Evolutionary conservation across 129 eudicot species (phyloP).

Genomic region (Flaveria brownii): DNA sequence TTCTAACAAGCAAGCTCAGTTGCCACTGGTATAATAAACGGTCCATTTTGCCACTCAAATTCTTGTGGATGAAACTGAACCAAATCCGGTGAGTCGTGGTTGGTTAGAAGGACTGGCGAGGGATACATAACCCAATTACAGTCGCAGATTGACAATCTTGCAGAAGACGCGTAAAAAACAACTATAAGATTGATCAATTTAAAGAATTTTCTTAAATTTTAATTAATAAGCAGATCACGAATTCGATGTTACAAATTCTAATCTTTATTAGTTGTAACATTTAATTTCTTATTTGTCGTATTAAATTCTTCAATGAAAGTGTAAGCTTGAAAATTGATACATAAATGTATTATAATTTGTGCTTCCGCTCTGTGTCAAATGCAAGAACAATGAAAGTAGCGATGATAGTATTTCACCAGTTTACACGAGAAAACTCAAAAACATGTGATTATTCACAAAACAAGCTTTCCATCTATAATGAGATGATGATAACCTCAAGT

Average conservation of each 20-base stretch:
- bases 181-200: no score
- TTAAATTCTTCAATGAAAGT: no score
- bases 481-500: background rate
- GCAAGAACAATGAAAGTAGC: no score
- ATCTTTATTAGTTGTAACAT: no score
- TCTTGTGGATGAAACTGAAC: background rate
- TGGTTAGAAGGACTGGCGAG: background rate
- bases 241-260: background rate
- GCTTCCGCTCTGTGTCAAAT: background rate
- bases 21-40: background rate
- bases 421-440: slow-evolving; percentile 18
- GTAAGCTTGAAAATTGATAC: no score
- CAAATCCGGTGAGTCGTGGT: background rate
- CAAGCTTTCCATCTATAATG: background rate
- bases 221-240: no score
- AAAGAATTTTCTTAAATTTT: no score
- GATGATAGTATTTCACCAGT: background rate
- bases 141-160: no score
- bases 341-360: background rate
- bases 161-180: no score
- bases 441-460: slow-evolving; percentile 2
- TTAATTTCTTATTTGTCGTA: no score
- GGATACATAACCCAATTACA: no score
- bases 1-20: background rate
- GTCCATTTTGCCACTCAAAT: background rate